Base-by-base conservation (phyloP, 768 basidiomycete genomes). In the Leccinellum rugosiceps region DNA sequence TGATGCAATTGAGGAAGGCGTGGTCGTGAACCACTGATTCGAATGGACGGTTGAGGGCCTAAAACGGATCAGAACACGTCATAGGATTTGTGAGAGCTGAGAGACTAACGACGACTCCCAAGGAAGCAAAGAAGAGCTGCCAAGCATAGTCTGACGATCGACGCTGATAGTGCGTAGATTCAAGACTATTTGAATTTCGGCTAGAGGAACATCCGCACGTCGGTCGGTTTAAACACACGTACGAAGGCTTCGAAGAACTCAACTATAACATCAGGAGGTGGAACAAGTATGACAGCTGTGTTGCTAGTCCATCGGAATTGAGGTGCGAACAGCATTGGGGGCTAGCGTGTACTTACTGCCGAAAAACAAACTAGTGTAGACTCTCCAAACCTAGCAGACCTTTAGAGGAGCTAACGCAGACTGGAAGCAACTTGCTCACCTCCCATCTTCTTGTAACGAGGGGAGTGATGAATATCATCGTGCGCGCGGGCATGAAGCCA, bases 61-160 rank as follows among this genome's bases (percentile, higher is more conserved):
- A 58, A n/a, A 21, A 56, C 9, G 1, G 8, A 53, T 28, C 17
- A 38, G 38, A 14, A 3, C n/a, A 7, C 8, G 52, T 5, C 60
- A 55, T 23, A 44, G 62, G 11, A 54, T 54, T 21, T 25, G 11
- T 7, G 10, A 26, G 4, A 21, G 17, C 35, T 21, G 34, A 38
- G 13, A 17, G 23, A 75, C 86, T 58, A 69, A 92, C 89, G 31
- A 91, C 72, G 34, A 92, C 85, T 11, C 75, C 74, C 28, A 72
- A 71, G 43, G 78, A 73, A 9, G 85, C 81, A 51, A 85, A 71
- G 57, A 84, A 66, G 15, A 86, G 77, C 63, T 92, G 90, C 81
- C 85, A 92, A 17, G 88, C 88, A 46, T 88, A 80, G 72, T 94
- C 91, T 3, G 88, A 81, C 0, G 89, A 88, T 49, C 82, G 80